Evolutionary conservation across 768 basidiomycete species (phyloP).

Genomic region (Leccinum variicolor): DNA sequence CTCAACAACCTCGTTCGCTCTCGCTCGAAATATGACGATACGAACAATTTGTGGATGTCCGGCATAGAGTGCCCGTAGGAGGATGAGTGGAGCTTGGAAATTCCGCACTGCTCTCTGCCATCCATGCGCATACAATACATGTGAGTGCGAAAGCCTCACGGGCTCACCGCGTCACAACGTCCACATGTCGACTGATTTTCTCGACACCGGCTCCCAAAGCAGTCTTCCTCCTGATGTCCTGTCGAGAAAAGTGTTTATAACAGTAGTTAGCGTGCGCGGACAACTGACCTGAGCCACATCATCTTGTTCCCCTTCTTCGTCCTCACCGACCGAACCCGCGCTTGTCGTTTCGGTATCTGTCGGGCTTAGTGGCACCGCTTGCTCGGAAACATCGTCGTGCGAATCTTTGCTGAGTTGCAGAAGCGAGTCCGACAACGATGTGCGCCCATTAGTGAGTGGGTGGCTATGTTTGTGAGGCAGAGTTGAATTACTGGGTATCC

Average conservation of each 20-base stretch:
- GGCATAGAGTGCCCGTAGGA: slow-evolving; percentile 7
- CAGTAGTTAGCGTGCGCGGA: background rate
- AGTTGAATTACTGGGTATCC: slow-evolving; percentile 16
- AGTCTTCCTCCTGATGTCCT: slow-evolving; percentile 30
- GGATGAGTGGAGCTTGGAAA: slow-evolving; percentile 3
- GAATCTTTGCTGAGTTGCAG: slow-evolving; percentile 6
- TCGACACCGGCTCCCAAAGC: slow-evolving; percentile 34
- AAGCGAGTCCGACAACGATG: slow-evolving; percentile 1
- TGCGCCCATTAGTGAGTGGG: background rate
- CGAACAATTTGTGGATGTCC: background rate
- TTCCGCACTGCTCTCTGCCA: slow-evolving; percentile 5
- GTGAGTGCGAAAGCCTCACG: background rate
- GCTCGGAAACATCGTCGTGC: slow-evolving; percentile 1
- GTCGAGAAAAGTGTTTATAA: slow-evolving; percentile 7
- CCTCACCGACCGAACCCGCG: slow-evolving; percentile 10
- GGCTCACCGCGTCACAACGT: slow-evolving; percentile 15
- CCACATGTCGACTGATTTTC: slow-evolving; percentile 34
- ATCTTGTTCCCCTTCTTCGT: slow-evolving; percentile 14
- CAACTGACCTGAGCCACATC: slow-evolving; percentile 18
- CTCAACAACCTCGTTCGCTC: background rate
- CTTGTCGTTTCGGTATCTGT: slow-evolving; percentile 9
- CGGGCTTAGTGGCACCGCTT: slow-evolving; percentile 2
- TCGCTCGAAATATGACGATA: background rate
- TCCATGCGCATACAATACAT: background rate
- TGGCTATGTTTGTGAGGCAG: slow-evolving; percentile 6